Evolutionary conservation across 495 filamentous ascomycete species (phyloP).

Genomic region (Aspergillus indologenus): DNA sequence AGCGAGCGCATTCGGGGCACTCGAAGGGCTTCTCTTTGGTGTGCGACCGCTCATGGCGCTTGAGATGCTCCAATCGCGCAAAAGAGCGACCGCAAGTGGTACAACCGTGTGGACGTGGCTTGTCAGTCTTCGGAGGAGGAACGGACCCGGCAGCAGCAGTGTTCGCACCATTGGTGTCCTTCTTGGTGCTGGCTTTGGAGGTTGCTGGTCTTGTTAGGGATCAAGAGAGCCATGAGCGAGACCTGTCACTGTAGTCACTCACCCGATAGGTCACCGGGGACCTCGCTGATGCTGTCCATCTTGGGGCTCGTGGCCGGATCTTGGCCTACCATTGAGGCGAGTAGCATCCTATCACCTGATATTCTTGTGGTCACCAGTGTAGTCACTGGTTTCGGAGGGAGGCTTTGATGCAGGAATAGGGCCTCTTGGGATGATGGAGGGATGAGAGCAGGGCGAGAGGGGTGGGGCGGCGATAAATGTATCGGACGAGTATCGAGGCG

Average conservation of each 20-base stretch:
- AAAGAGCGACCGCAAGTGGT: constrained; percentile 91
- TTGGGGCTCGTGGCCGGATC: constrained; percentile 35
- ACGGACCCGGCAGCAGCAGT: constrained; percentile 26
- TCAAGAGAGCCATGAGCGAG: not conserved
- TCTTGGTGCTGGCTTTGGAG: constrained; percentile 33
- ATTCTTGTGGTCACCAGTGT: not conserved
- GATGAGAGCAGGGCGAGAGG: not conserved
- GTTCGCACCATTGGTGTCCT: constrained; percentile 34
- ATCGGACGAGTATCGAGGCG: not conserved
- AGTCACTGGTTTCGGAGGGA: constrained; percentile 3
- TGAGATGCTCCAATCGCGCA: constrained; percentile 92
- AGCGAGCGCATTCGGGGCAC: constrained; percentile 90
- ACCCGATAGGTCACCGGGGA: constrained; percentile 32
- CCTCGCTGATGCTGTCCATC: constrained; percentile 44
- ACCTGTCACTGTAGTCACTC: not conserved
- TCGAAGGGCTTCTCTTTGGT: constrained; percentile 99
- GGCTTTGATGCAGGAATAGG: not conserved
- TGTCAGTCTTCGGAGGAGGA: constrained; percentile 90
- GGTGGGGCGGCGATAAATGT: not conserved
- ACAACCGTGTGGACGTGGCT: constrained; percentile 93
- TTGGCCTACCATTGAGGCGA: constrained; percentile 43
- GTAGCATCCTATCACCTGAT: constrained; percentile 30
- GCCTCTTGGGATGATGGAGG: not conserved
- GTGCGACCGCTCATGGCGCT: constrained; percentile 96
- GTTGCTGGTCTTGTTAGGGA: constrained; percentile 21